Base-by-base conservation (phyloP, 1,139 yeast species). In the Tardiomyces digboiensis region DNA sequence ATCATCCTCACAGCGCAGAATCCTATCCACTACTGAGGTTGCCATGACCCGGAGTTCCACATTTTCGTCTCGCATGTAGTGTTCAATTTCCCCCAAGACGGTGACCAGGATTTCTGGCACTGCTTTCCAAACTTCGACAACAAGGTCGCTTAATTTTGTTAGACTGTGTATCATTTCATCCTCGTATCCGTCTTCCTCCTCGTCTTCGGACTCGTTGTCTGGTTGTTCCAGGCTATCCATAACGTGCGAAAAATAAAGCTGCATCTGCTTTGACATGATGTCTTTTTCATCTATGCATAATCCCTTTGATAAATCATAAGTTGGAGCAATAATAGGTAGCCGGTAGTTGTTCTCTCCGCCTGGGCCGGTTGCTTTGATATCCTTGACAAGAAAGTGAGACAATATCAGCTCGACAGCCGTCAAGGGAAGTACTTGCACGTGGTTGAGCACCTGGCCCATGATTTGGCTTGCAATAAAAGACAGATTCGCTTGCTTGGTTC, bases 31-130 rank as follows among this genome's bases (percentile, higher is more conserved):
- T 0, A 93, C 76, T 42, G 75, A 75, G 0, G 95, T 84, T 0
- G 95, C 89, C 46, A 83, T 61, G 1, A 70, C 61, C 49, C 97
- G 72, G 21, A 84, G 70, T 18, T 70, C 62, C 21, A 75, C 77
- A 51, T 82, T 78, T 41, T 83, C 91, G 0, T 91, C 82, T 13
- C 51, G 44, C 43, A 89, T 66, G 51, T 87, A 95, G 55, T 85
- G 91, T 52, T 85, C 88, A 6, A 88, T 68, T 46, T 86, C 75
- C 0, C 95, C 93, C 71, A 86, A 75, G 0, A 84, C 83, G 1
- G 93, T 78, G 2, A 76, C 72, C 21, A 87, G 66, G 23, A 86
- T 66, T 38, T 83, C 91, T 0, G 97, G 97, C 0, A 80, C 80
- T 45, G 76, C 72, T 50, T 70, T 75, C 96, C 96, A 89, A 3